Evolutionary conservation across 495 filamentous ascomycete genomes (phyloP), one percentile per base, ranked within the genome.

Genomic region (Terfezia claveryi): DNA sequence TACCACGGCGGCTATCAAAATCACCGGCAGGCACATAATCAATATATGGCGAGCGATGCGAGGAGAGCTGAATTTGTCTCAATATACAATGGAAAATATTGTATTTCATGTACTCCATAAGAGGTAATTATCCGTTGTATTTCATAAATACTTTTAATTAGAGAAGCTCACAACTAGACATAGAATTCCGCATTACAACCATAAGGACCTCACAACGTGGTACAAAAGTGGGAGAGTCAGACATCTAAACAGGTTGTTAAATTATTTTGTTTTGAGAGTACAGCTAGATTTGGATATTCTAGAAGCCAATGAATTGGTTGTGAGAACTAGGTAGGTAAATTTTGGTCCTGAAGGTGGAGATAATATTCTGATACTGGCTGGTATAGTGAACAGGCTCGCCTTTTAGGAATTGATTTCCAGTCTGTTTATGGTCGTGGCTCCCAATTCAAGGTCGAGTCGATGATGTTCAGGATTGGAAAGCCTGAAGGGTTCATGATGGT

Each of bases 381-480:
- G 10, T 52, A 23, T 51, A 65, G 89, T 65, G 91, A 98, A 66
- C 91, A 98, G 62, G 91, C 91, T 12, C 77, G 92, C 49, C 71
- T 98, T 36, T 76, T 98, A 20, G 91, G 91, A 0, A 83, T 98
- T 2, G 91, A 96, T 68, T 98, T 96, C 68, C 89, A 85, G 66
- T 92, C 87, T 0, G 88, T 98, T 51, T 88, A 94, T 64, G 84
- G 83, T 14, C 76, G 91, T 37, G 92, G 91, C 27, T 94, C 87
- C 8, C 91, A 98, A 64, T 94, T 93, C 73, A 96, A 96, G 64
- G 91, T 98, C 49, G 91, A 98, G 69, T 94, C 87, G 1, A 77
- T 95, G 59, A 96, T 98, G 91, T 95, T 96, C 61, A 79, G 91
- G 52, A 95, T 98, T 59, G 92, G 89, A 50, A 98, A 98, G 66